Evolutionary conservation across 805 yeast genomes (phyloP), one percentile per base, ranked within the genome.

Genomic region (Saccharomycopsis fodiens): DNA sequence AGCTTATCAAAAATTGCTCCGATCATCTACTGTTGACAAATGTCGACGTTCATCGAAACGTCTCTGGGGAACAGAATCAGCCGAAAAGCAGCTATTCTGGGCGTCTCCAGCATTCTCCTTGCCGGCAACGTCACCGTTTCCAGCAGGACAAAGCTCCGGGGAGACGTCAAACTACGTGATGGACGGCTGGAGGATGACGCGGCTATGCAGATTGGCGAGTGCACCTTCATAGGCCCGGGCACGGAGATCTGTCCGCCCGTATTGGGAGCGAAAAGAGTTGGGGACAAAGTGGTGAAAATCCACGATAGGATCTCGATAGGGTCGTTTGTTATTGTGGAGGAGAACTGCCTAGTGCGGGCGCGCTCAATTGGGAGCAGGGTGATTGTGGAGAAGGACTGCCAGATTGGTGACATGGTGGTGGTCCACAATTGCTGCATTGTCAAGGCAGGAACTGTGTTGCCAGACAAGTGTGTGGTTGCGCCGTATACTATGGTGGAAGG

Each of bases 401-500:
- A 42, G 0, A 45, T 75, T 10, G 64, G 60, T 1, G 57, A 62
- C 39, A 55, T 62, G 35, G 59, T 66, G 10, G 59, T 69, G 2
- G 56, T 75, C 19, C 66, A 70, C 51, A 79, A 74, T 41, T 70
- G 77, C 52, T 72, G 76, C 52, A 46, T 70, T 3, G 59, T 75
- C 2, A 62, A 67, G n/a, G 58, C 62, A 41, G 67, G 65, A 3
- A 60, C 69, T 1, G 43, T 51, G 1, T 44, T 75, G 1, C 76
- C 78, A 0, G 60, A 65, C 1, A 64, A 61, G 16, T 59, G 59
- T 51, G 65, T 72, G n/a, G 61, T 74, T 17, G 76, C 79, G 3
- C 73, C 78, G 0, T 74, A 62, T 50, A 65, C 73, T 31, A 61
- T 62, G 35, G 78, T 73, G 19, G 37, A 25, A 34, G 46, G 23